phyloP scores from a whole-genome alignment of 1,139 yeast genomes.

The Debaryomyces nepalensis region DNA sequence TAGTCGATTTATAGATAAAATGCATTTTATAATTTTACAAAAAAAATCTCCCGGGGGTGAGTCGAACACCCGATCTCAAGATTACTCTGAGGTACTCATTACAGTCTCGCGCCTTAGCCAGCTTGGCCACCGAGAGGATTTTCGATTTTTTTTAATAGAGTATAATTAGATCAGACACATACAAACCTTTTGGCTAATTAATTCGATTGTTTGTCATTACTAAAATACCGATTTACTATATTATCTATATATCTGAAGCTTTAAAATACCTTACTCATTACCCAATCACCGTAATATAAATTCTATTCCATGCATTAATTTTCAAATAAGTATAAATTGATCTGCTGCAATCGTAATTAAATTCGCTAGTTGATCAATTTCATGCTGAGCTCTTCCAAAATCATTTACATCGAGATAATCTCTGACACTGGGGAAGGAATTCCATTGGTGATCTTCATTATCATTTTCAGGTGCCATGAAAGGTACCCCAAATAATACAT shows the following conservation, averaged over 20 bases:
- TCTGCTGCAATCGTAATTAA: conserved; percentile 32
- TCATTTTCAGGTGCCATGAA: conserved; percentile 51
- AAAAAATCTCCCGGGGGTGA: conserved; percentile 75
- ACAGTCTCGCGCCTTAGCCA: conserved; percentile 86
- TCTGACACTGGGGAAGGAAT: conserved; percentile 76
- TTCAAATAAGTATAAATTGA: conserved; percentile 13
- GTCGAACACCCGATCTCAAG: conserved; percentile 88
- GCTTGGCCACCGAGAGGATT: conserved; percentile 75
- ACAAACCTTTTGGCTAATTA: too few species aligned
- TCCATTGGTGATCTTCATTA: conserved; percentile 51
- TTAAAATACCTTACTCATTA: not conserved
- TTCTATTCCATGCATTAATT: not conserved
- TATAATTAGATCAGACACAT: too few species aligned
- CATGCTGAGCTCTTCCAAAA: conserved; percentile 60
- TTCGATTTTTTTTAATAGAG: not conserved
- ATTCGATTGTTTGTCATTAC: too few species aligned
- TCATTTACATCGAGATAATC: conserved; percentile 60
- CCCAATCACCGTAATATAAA: not conserved
- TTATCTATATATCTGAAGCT: too few species aligned
- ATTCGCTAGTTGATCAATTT: conserved; percentile 52
- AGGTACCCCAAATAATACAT: conserved; percentile 73
- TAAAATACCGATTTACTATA: too few species aligned
- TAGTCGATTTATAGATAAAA: conserved; percentile 7
- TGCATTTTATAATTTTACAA: too few species aligned
- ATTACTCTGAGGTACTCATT: conserved; percentile 56